Percentiles rank a stretch among this genome's conserved stretches.
Conservation (phyloP, 2,329 filamentous ascomycete genomes). For the Fusarium fujikuroi region DNA sequence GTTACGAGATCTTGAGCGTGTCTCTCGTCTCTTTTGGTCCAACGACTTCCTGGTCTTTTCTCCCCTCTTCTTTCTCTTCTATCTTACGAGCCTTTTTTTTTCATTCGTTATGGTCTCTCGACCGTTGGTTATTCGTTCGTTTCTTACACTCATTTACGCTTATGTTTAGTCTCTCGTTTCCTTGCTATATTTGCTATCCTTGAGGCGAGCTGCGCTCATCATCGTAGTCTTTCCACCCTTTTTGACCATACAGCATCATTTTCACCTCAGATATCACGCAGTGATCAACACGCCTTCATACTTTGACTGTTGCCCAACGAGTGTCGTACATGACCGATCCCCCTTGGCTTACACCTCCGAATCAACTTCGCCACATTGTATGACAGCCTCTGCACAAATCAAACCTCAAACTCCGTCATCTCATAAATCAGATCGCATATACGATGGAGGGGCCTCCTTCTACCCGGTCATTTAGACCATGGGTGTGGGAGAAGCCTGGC, state of each 20-base stretch:
- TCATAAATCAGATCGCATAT: conserved; percentile 13
- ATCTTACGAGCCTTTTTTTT: conserved; percentile 14
- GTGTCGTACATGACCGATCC: conserved; percentile 32
- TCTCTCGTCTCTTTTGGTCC: conserved; percentile 28
- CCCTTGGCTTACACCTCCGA: conserved; percentile 10
- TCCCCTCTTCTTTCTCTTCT: conserved; percentile 27
- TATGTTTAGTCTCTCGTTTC: conserved; percentile 20
- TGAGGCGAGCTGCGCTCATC: conserved; percentile 43
- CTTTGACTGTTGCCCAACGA: conserved; percentile 31
- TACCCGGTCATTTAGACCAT: conserved; percentile 35
- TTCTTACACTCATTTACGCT: conserved; percentile 31
- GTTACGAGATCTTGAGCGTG: conserved; percentile 25
- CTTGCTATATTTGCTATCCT: conserved; percentile 19
- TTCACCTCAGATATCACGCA: neutral
- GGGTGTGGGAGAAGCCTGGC: conserved; percentile 40
- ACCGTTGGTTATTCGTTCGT: conserved; percentile 32
- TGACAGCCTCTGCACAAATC: conserved; percentile 15
- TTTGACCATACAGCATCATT: conserved; percentile 4
- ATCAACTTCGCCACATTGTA: conserved; percentile 15
- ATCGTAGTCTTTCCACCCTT: conserved; percentile 30
- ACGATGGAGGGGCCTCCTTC: conserved; percentile 43
- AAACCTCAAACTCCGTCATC: conserved; percentile 9
- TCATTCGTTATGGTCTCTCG: conserved; percentile 18
- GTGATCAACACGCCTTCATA: conserved; percentile 26
- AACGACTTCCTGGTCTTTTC: conserved; percentile 19